These are phyloP conservation scores for Neocucurbitaria cava DNA, from an alignment of 2,329 filamentous ascomycete species.

Conservation along the genomic window DNA sequence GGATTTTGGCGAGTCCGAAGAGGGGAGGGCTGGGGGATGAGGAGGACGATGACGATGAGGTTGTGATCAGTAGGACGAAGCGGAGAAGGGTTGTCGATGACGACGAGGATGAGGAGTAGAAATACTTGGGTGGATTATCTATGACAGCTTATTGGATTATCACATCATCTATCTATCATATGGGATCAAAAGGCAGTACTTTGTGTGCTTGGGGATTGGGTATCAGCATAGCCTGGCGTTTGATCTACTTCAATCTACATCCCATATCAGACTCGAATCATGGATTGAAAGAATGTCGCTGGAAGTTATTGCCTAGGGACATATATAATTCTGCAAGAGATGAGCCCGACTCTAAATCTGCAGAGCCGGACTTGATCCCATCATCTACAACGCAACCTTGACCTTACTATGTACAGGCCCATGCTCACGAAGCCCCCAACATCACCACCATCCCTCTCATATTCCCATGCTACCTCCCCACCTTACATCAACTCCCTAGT, in stretches of 20 bases:
- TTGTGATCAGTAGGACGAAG: constrained; percentile 39
- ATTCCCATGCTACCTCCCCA: too few relatives aligned
- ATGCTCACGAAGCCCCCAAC: not conserved
- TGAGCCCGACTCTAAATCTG: too few relatives aligned
- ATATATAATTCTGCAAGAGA: too few relatives aligned
- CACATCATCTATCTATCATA: not conserved
- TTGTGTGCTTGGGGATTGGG: constrained; percentile 4
- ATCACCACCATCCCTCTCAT: too few relatives aligned
- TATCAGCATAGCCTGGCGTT: constrained; percentile 36
- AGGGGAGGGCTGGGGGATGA: constrained; percentile 45
- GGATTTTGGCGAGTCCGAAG: constrained; percentile 53
- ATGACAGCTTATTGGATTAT: not conserved
- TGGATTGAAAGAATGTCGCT: too few relatives aligned
- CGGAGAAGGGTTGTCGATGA: constrained; percentile 57
- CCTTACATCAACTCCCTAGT: constrained; percentile 52
- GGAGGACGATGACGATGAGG: constrained; percentile 44
- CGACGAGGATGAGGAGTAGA: constrained; percentile 56
- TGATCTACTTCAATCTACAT: constrained; percentile 4
- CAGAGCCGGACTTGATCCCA: too few relatives aligned
- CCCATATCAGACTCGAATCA: too few relatives aligned
- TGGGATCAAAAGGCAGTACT: not conserved
- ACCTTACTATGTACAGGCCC: not conserved
- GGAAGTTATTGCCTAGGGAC: too few relatives aligned
- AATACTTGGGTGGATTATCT: not conserved
- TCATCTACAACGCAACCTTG: not conserved